These are phyloP conservation scores for Phytophthora lateralis DNA, from an alignment of 352 stramenopile species.

Conservation along the genomic window DNA sequence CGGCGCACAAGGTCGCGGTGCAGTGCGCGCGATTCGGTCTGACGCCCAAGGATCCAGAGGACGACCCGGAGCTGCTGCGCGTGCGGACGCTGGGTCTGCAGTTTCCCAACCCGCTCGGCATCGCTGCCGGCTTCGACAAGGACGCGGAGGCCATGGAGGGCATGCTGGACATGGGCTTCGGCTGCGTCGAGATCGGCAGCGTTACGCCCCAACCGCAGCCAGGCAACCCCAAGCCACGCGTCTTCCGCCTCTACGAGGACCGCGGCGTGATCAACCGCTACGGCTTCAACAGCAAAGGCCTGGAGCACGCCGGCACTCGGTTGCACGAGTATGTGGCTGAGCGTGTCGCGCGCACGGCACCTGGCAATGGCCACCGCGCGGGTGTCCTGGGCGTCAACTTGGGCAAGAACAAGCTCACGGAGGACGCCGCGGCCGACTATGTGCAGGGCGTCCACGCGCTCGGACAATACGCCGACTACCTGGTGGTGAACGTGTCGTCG, in stretches of 20 bases:
- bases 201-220: slow-evolving; percentile 94
- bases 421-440: slow-evolving; percentile 90
- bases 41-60: slow-evolving; percentile 60
- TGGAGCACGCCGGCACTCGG: slow-evolving; percentile 76
- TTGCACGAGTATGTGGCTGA: slow-evolving; percentile 65
- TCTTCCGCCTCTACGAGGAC: slow-evolving; percentile 96
- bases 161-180: slow-evolving; percentile 95
- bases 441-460: slow-evolving; percentile 90
- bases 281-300: slow-evolving; percentile 97
- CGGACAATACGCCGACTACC: slow-evolving; percentile 95
- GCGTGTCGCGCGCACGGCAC: slow-evolving; percentile 34
- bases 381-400: slow-evolving; percentile 96
- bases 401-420: slow-evolving; percentile 97
- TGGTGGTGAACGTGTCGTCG: slow-evolving; percentile 98
- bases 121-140: slow-evolving; percentile 99
- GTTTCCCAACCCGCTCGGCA: slow-evolving; percentile 94
- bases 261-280: slow-evolving; percentile 97
- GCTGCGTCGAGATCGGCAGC: slow-evolving; percentile 95
- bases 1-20: slow-evolving; percentile 85
- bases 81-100: slow-evolving; percentile 65
- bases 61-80: slow-evolving; percentile 59
- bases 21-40: slow-evolving; percentile 77
- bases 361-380: slow-evolving; percentile 43
- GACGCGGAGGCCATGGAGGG: slow-evolving; percentile 93
- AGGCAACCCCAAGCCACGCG: slow-evolving; percentile 96